phyloP scores from a whole-genome alignment of 176 grass and related monocot genomes.

The Carex myosuroides region DNA sequence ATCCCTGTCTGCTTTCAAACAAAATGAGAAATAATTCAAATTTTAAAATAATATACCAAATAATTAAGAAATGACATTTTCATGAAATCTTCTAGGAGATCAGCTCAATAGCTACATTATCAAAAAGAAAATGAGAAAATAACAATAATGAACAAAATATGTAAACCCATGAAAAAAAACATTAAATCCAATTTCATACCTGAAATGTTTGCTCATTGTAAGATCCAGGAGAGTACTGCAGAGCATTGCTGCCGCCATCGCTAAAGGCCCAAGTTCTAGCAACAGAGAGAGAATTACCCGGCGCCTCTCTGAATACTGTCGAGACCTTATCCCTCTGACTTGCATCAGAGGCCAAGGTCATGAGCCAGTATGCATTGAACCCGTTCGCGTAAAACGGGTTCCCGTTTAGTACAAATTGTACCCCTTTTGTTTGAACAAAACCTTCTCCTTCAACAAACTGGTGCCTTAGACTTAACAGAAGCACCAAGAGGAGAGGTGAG shows the following conservation, averaged over 20 bases:
- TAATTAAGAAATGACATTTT: not conserved
- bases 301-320: constrained; percentile 44
- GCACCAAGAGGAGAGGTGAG: constrained; percentile 27
- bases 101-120: not conserved
- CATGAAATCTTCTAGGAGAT: not conserved
- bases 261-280: constrained; percentile 90
- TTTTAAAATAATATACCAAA: not conserved
- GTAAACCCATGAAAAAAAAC: not conserved
- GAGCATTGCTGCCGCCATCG: constrained; percentile 55
- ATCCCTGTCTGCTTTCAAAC: not conserved
- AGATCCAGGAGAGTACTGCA: constrained; percentile 66
- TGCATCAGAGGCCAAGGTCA: constrained; percentile 55
- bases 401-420: constrained; percentile 73
- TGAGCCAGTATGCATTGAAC: constrained; percentile 99
- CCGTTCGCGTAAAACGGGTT: constrained; percentile 81
- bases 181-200: constrained; percentile 25
- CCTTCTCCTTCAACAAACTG: constrained; percentile 24
- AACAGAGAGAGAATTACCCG: constrained; percentile 58
- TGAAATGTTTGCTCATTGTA: constrained; percentile 92
- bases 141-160: not conserved
- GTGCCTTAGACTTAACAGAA: constrained; percentile 23
- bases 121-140: not conserved
- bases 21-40: not conserved
- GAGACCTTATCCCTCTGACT: constrained; percentile 57
- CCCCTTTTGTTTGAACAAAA: constrained; percentile 57